Evolutionary conservation across 179 eudicot genomes (phyloP), one percentile per base, ranked within the genome.

Genomic region (Silene noctiflora): DNA sequence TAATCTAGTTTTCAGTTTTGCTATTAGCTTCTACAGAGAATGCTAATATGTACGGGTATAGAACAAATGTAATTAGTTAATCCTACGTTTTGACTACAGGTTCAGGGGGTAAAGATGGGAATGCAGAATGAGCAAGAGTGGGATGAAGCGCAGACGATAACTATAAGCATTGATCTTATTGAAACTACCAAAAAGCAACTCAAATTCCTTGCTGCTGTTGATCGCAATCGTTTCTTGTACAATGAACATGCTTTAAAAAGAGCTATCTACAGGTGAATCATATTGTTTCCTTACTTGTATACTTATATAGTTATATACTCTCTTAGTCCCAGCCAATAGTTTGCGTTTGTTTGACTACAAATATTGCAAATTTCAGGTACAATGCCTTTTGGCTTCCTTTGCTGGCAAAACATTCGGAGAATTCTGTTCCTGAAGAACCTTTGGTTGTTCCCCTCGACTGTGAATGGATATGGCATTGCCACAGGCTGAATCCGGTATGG

Each of bases 381-480:
- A 91, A 91, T 76, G 86, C 86, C 4, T 93, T 78, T 77, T 93
- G 97, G 97, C 91, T 93, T 71, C 98, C 96, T 35, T 78, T 93
- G 90, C 90, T 93, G 58, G 92, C 91, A 24, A 91, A 85, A 84
- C 90, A 87, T 84, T 10, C 81, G 2, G 85, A 88, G 76, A 70
- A 77, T 22, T 85, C 81, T 14, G 67, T 86, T 44, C 79, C 73
- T 4, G 82, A 89, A 79, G 92, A 83, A 60, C 89, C 96, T 16
- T 80, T 93, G 74, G 96, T 93, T 81, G 92, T 88, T 67, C 97
- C 97, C 59, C 89, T 93, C 70, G 97, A 93, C 61, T 91, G 92
- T 77, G 97, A 93, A 85, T 93, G 94, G 97, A 81, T 92, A 79
- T 92, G 97, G 97, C 97, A 92, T 33, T 92, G 94, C 81, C 97